Evolutionary conservation across 345 rosid genomes (phyloP).

Genomic region (Capsella bursapastoris): DNA sequence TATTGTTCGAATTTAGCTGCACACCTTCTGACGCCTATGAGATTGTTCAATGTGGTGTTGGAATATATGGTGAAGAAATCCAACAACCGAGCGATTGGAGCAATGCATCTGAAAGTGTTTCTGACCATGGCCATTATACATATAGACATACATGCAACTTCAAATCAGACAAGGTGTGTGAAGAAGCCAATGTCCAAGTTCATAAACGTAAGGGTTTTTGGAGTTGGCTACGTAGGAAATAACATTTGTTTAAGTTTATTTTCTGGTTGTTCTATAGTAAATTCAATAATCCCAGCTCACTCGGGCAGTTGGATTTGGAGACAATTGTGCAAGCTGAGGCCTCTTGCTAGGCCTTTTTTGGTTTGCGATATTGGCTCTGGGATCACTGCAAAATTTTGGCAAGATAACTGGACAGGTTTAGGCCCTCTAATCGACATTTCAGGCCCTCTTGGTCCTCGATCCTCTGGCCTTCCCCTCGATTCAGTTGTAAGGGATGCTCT

Average conservation of each 20-base stretch:
- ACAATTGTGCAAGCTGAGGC: too few relatives aligned
- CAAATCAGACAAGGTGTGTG: neutral
- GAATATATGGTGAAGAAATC: neutral
- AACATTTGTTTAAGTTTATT: neutral
- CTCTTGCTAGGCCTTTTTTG: too few relatives aligned
- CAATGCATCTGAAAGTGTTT: neutral
- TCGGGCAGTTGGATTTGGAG: too few relatives aligned
- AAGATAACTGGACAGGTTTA: too few relatives aligned
- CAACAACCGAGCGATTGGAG: neutral
- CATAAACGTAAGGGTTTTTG: neutral
- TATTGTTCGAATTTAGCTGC: neutral
- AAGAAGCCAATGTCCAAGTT: neutral
- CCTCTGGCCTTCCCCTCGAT: too few relatives aligned
- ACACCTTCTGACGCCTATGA: neutral
- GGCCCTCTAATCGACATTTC: too few relatives aligned
- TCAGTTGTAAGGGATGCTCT: too few relatives aligned
- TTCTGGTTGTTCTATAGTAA: too few relatives aligned
- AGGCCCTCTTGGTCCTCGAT: too few relatives aligned
- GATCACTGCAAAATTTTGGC: too few relatives aligned
- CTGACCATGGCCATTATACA: neutral
- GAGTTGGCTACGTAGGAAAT: neutral
- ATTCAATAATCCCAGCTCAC: too few relatives aligned
- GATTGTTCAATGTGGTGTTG: neutral
- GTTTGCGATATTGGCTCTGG: too few relatives aligned
- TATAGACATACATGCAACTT: neutral